Conservation (phyloP, 495 filamentous ascomycete genomes). For the Penicillium nucicola region DNA sequence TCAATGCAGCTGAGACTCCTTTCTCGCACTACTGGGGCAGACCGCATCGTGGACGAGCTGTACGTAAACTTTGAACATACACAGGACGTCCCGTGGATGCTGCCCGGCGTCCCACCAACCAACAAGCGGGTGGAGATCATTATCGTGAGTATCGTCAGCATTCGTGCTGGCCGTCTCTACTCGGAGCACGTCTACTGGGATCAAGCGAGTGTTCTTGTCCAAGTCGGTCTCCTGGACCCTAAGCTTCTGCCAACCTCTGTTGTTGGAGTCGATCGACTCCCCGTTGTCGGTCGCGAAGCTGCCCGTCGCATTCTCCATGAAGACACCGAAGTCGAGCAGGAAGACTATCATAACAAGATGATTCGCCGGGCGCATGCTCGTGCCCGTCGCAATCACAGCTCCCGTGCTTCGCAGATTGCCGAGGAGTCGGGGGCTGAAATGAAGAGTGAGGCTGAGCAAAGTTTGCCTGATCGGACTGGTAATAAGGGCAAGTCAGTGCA, state of each 20-base stretch:
- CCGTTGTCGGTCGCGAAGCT: constrained; percentile 65
- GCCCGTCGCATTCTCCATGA: constrained; percentile 66
- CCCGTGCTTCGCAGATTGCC: constrained; percentile 8
- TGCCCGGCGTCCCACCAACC: constrained; percentile 75
- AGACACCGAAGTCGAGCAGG: constrained; percentile 38
- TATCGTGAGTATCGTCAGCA: constrained; percentile 70
- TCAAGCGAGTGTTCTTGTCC: constrained; percentile 74
- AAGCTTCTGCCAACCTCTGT: constrained; percentile 48
- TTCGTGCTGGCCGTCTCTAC: constrained; percentile 70
- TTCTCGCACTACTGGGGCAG: constrained; percentile 62
- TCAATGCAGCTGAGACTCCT: constrained; percentile 67
- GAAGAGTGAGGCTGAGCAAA: constrained; percentile 21
- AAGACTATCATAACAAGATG: constrained; percentile 41
- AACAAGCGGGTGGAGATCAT: constrained; percentile 64
- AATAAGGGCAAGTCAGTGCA: constrained; percentile 25
- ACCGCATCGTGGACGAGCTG: constrained; percentile 61
- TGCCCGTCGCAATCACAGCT: constrained; percentile 11
- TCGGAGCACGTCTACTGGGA: constrained; percentile 90
- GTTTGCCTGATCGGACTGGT: constrained; percentile 8
- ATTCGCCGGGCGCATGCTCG: constrained; percentile 30
- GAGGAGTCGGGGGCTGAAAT: constrained; percentile 27
- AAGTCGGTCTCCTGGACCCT: constrained; percentile 71
- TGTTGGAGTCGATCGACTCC: constrained; percentile 58
- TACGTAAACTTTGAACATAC: constrained; percentile 67
- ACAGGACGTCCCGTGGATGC: constrained; percentile 71